Base-by-base conservation (phyloP, 805 yeast species). In the Ogataea zsoltii region DNA sequence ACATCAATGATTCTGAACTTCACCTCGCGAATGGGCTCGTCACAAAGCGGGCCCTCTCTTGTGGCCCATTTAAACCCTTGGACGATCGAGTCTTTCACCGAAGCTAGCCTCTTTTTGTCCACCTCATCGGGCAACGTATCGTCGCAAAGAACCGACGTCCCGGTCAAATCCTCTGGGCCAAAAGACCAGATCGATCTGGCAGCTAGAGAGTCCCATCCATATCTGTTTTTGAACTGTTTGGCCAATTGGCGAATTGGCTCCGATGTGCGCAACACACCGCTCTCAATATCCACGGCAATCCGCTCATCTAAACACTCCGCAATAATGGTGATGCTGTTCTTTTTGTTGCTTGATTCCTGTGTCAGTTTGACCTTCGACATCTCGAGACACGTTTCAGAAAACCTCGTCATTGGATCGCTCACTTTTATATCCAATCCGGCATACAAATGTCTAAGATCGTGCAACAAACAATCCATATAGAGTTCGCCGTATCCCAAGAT, bases 31-130 rank as follows among this genome's bases (percentile, higher is more conserved):
- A 94, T 72, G 0, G 87, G 83, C 60, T 89, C 97, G 49, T 86
- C 96, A 50, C 95, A 82, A n/a, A 94, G 69, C 0, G 99, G 99
- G 0, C 99, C 99, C 56, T 88, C 96, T 45, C 80, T 72, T 0
- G 79, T 72, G 2, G 85, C 84, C 94, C 96, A 87, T 55, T 77
- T 75, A 66, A 92, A 94, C 0, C 98, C 99, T 53, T 83, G 84
- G 2, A 70, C 66, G 1, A 91, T 75, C 2, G 80, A 70, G 6
- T 77, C 82, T 49, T 79, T 82, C 23, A 77, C 70, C 0, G 67
- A 42, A 1, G 56, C 47, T 28, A 86, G 55, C 10, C 67, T 42
- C 19, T 67, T 66, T 57, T 80, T 81, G 57, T 88, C 86, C 1
- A 84, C 83, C 46, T 86, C 94, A 23, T 73, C 82, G 0, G 83